Percentiles rank a stretch among this genome's conserved stretches.
phyloP scores from a whole-genome alignment of 352 stramenopile genomes.

The Salisapilia sapeloensis region DNA sequence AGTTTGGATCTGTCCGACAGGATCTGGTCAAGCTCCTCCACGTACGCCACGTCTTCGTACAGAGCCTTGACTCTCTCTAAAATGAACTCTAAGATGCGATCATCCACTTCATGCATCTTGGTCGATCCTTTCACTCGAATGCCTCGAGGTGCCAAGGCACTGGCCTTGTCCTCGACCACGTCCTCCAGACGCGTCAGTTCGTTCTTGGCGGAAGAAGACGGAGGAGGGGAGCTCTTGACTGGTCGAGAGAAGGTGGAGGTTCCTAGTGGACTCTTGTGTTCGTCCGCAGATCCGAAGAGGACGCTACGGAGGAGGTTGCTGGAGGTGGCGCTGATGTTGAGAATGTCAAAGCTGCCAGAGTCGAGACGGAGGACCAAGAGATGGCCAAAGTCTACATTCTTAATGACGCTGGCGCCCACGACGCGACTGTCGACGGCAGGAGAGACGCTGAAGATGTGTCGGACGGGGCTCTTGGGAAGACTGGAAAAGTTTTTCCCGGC shows the following conservation, averaged over 20 bases:
- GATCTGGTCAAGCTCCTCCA: conserved; percentile 51
- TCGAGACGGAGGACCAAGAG: conserved; percentile 54
- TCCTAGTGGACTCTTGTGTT: conserved; percentile 5
- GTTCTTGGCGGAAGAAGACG: conserved; percentile 2
- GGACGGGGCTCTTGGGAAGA: conserved; percentile 47
- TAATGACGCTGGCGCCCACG: conserved; percentile 41
- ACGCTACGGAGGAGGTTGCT: conserved; percentile 53
- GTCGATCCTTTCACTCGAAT: conserved; percentile 53
- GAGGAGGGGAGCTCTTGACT: conserved; percentile 6
- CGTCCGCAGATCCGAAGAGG: too few relatives aligned
- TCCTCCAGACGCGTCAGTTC: too few relatives aligned
- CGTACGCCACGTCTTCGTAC: conserved; percentile 59
- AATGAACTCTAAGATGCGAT: conserved; percentile 53
- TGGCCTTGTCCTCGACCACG: conserved; percentile 45
- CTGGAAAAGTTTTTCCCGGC: conserved; percentile 35
- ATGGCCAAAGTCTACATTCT: conserved; percentile 64
- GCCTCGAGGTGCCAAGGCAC: conserved; percentile 23
- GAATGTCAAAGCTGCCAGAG: conserved; percentile 53
- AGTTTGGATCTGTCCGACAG: conserved; percentile 37
- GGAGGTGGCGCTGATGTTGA: conserved; percentile 61
- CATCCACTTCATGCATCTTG: conserved; percentile 38
- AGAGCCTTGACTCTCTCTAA: conserved; percentile 59
- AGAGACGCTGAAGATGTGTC: conserved; percentile 64
- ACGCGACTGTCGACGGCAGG: conserved; percentile 21
- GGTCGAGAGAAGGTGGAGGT: conserved; percentile 4